Percentiles rank a stretch among this genome's conserved stretches.
Conservation (phyloP, 129 eudicot species). For the Escallonia rubra region DNA sequence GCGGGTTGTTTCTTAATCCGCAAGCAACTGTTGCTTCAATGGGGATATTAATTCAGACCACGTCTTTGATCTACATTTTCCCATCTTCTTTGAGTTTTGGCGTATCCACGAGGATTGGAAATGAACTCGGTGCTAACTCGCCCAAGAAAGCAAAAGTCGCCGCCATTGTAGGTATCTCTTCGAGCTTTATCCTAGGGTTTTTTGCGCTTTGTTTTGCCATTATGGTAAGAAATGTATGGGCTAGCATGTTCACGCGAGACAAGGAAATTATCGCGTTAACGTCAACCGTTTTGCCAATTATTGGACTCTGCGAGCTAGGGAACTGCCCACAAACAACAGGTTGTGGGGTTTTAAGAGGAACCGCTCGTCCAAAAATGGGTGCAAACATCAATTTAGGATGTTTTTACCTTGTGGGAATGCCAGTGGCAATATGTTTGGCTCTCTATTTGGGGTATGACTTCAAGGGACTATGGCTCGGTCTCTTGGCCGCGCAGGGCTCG, state of each 20-base stretch:
- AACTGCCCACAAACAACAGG: constrained; percentile 62
- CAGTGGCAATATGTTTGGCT: constrained; percentile 37
- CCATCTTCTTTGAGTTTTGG: constrained; percentile 57
- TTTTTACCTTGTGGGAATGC: constrained; percentile 56
- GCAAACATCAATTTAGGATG: constrained; percentile 50
- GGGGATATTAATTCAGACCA: constrained; percentile 59
- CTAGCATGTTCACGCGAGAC: constrained; percentile 42
- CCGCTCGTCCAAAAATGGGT: constrained; percentile 48
- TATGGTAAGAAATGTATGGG: constrained; percentile 43
- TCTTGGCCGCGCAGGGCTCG: constrained; percentile 47
- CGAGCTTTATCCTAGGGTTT: constrained; percentile 34
- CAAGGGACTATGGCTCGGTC: constrained; percentile 50
- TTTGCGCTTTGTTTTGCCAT: constrained; percentile 29
- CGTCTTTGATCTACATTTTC: constrained; percentile 51
- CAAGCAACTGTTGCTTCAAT: constrained; percentile 46
- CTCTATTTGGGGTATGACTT: constrained; percentile 34
- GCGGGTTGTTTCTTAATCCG: constrained; percentile 43
- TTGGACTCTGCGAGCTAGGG: constrained; percentile 58
- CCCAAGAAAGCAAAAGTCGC: constrained; percentile 35
- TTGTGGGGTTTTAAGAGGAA: constrained; percentile 52
- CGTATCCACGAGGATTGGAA: constrained; percentile 55
- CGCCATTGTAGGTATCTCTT: constrained; percentile 32
- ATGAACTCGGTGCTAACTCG: constrained; percentile 42
- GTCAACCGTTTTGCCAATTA: constrained; percentile 40
- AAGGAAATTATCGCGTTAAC: constrained; percentile 38